Percentiles rank a stretch among this genome's conserved stretches.
Evolutionary conservation across 768 basidiomycete genomes (phyloP).

Genomic region (Kwoniella botswanensis): DNA sequence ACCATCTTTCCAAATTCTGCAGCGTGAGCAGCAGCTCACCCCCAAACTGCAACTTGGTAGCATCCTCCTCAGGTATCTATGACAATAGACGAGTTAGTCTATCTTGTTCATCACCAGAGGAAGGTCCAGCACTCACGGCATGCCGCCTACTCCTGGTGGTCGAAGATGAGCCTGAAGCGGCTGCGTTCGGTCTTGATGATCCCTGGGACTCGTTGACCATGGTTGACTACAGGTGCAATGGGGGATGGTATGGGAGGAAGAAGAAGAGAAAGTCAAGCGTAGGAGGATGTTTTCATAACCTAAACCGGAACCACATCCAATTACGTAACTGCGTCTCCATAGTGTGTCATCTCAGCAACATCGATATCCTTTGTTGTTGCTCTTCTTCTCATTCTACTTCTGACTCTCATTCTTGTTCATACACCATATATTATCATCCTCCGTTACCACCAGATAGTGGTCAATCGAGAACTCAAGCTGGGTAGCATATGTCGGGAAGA

Average conservation of each 20-base stretch:
- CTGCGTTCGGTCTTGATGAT: conserved; percentile 17
- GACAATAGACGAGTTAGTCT: not conserved
- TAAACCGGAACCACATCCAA: not conserved
- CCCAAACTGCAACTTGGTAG: conserved; percentile 54
- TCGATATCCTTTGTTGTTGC: conserved; percentile 1
- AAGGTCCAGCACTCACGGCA: conserved; percentile 15
- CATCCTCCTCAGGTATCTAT: conserved; percentile 51
- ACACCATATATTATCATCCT: no score
- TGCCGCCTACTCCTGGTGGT: conserved; percentile 19
- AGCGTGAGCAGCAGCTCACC: conserved; percentile 28
- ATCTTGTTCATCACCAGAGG: not conserved
- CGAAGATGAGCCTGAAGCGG: conserved; percentile 10
- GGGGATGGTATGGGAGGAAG: not conserved
- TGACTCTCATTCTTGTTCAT: not conserved
- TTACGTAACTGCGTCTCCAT: conserved; percentile 16
- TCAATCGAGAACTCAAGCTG: no score
- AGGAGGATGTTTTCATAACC: not conserved
- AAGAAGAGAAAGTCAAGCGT: not conserved
- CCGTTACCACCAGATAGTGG: no score
- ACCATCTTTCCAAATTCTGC: no score
- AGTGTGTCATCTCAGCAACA: not conserved
- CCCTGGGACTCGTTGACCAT: conserved; percentile 34
- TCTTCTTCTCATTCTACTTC: not conserved
- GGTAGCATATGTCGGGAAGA: no score
- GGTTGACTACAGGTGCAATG: conserved; percentile 2